phyloP scores from a whole-genome alignment of 768 basidiomycete genomes.

The Tylopilus subfusipes region DNA sequence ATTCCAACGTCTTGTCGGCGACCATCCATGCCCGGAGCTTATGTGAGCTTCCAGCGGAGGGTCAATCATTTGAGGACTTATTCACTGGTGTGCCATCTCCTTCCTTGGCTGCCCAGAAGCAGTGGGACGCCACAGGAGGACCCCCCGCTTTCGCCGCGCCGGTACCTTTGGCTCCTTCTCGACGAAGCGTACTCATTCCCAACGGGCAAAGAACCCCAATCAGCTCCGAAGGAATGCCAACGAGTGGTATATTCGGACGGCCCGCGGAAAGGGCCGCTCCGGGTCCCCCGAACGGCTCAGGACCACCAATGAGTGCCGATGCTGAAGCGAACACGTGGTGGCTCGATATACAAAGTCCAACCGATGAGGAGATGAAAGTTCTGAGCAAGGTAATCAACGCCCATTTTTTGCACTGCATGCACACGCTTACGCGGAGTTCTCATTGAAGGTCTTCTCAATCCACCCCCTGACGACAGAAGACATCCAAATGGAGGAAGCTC shows the following conservation, averaged over 20 bases:
- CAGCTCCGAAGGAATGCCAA: not conserved
- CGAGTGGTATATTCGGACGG: slow-evolving; percentile 14
- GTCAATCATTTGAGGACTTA: slow-evolving; percentile 88
- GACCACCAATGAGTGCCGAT: slow-evolving; percentile 30
- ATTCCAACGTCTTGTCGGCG: slow-evolving; percentile 86
- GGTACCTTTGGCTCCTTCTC: slow-evolving; percentile 5
- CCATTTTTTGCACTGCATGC: not conserved
- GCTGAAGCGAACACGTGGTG: slow-evolving; percentile 90
- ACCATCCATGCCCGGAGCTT: slow-evolving; percentile 95
- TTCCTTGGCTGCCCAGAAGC: not conserved
- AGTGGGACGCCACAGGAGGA: slow-evolving; percentile 6
- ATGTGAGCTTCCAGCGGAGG: slow-evolving; percentile 90
- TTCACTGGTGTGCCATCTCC: slow-evolving; percentile 54
- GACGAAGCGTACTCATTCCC: slow-evolving; percentile 1
- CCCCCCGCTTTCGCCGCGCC: slow-evolving; percentile 5
- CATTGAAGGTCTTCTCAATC: slow-evolving; percentile 92
- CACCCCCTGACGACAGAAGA: slow-evolving; percentile 99
- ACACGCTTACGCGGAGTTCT: slow-evolving; percentile 5
- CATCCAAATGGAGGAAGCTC: slow-evolving; percentile 98
- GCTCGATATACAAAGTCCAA: slow-evolving; percentile 90
- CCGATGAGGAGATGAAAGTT: slow-evolving; percentile 98
- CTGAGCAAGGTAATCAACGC: slow-evolving; percentile 68
- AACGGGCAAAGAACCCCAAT: slow-evolving; percentile 9
- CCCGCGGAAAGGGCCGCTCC: slow-evolving; percentile 19
- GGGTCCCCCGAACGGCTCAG: slow-evolving; percentile 23